A percentile compares a stretch with the other conserved stretches of the same genome.
Conservation (phyloP, 768 basidiomycete species). For the Boletus rufocinnamomeus region DNA sequence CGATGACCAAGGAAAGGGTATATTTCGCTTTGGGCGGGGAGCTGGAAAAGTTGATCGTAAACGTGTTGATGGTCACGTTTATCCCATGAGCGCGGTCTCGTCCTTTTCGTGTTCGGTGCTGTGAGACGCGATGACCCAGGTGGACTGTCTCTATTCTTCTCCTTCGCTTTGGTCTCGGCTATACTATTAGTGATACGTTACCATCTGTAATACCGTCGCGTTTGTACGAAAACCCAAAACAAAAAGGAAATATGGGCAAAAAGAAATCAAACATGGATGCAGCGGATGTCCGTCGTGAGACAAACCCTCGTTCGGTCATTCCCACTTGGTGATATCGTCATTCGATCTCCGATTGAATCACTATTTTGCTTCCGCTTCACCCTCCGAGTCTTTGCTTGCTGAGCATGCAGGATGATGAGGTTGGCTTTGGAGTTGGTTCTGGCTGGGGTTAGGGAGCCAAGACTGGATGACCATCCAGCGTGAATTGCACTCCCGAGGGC, state of each 20-base stretch:
- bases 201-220: slow-evolving; percentile 12
- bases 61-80: slow-evolving; percentile 70
- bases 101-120: neutral
- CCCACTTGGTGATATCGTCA: neutral
- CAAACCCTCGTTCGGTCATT: neutral
- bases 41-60: slow-evolving; percentile 73
- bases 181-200: slow-evolving; percentile 13
- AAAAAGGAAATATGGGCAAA: neutral
- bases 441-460: neutral
- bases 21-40: slow-evolving; percentile 66
- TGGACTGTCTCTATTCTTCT: neutral
- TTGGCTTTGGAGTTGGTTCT: neutral
- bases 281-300: neutral
- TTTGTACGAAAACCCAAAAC: slow-evolving; percentile 10
- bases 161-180: neutral
- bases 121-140: slow-evolving; percentile 1
- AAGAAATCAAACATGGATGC: neutral
- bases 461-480: neutral
- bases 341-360: slow-evolving; percentile 6
- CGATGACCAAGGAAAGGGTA: slow-evolving; percentile 65
- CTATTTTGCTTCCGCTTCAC: neutral
- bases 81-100: slow-evolving; percentile 49
- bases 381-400: too few relatives aligned
- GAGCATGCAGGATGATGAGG: neutral
- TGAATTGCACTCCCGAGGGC: neutral